phyloP scores from a whole-genome alignment of 1,284 basidiomycete species.

The Ceratobasidium sp. region DNA sequence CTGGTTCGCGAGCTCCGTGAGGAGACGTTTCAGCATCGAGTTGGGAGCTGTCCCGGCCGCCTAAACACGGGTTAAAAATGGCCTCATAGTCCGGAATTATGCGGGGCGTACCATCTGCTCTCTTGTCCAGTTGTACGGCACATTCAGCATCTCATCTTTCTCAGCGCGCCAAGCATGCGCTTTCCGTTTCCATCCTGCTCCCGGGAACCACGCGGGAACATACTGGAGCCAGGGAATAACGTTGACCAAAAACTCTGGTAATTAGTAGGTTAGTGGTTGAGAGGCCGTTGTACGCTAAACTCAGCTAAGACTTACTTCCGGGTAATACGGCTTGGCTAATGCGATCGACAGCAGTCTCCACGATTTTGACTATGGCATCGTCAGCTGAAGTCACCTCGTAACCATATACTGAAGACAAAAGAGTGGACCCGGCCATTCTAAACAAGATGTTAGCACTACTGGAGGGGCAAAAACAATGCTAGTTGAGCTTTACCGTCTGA shows the following conservation, averaged over 20 bases:
- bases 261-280: neutral
- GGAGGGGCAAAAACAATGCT: too few relatives aligned
- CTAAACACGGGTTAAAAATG: neutral
- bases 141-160: neutral
- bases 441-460: neutral
- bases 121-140: constrained; percentile 23
- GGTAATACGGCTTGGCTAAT: constrained; percentile 18
- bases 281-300: too few relatives aligned
- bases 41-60: constrained; percentile 18
- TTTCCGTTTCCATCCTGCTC: constrained; percentile 17
- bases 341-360: constrained; percentile 19
- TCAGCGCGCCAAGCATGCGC: constrained; percentile 13
- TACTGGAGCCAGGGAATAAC: constrained; percentile 19
- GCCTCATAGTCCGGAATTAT: neutral
- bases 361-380: constrained; percentile 29
- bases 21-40: constrained; percentile 25
- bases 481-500: constrained; percentile 1
- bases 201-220: constrained; percentile 20
- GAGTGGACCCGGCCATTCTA: constrained; percentile 14
- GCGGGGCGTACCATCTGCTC: neutral
- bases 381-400: constrained; percentile 37
- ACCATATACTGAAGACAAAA: constrained; percentile 36
- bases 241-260: constrained; percentile 15
- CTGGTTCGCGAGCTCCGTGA: neutral
- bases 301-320: too few relatives aligned